Conservation (phyloP, 345 rosid genomes). For the Aegle marmelos region DNA sequence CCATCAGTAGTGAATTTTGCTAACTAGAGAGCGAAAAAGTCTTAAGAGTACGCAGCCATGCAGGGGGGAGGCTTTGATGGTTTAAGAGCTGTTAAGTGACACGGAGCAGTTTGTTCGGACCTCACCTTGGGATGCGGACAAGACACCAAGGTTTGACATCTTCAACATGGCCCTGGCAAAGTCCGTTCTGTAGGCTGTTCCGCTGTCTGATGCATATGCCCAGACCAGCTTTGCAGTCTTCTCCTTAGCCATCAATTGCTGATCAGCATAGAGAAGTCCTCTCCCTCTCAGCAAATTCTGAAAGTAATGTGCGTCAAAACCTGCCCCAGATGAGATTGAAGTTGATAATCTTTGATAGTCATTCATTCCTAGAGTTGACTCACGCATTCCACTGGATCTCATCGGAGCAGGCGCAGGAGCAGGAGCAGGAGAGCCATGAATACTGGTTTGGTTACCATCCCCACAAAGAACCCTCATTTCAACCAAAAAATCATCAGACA, state of each 20-base stretch:
- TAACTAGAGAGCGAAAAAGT: no score
- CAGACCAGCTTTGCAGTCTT: conserved; percentile 34
- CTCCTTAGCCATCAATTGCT: conserved; percentile 48
- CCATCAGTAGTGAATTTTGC: no score
- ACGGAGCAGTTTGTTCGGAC: conserved; percentile 24
- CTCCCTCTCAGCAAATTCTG: conserved; percentile 41
- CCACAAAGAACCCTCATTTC: conserved; percentile 30
- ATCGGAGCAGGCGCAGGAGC: conserved; percentile 8
- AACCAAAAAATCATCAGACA: conserved; percentile 34
- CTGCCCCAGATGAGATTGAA: conserved; percentile 30
- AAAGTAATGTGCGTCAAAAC: conserved; percentile 39
- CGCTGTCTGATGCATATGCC: conserved; percentile 34
- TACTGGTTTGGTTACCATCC: not conserved
- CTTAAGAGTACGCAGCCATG: no score
- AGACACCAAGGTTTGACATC: conserved; percentile 37
- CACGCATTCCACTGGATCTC: conserved; percentile 3
- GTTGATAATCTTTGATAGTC: conserved; percentile 12
- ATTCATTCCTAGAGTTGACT: conserved; percentile 5
- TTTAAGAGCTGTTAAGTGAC: not conserved
- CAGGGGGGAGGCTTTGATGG: not conserved
- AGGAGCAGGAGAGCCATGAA: not conserved
- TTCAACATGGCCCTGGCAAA: conserved; percentile 49
- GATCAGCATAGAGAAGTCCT: conserved; percentile 47
- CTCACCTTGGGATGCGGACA: conserved; percentile 36
- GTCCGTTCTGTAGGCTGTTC: conserved; percentile 34